Evolutionary conservation across 352 stramenopile genomes (phyloP).

Genomic region (Pythium pyrilobum): DNA sequence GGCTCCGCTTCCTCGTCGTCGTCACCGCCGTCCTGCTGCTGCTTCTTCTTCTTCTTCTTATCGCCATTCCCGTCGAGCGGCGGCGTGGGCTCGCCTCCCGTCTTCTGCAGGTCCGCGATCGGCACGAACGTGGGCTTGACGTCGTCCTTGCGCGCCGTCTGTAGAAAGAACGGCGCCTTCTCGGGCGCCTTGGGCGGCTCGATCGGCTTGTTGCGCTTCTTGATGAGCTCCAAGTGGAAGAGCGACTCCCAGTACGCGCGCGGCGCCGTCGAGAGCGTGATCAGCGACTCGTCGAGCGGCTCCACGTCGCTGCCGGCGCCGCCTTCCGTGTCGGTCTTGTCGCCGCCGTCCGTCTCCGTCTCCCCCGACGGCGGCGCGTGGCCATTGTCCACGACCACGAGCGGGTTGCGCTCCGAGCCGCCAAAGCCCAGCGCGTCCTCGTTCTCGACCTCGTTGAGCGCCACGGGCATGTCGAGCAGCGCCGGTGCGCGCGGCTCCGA

Average conservation of each 20-base stretch:
- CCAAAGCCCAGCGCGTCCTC: conserved; percentile 46
- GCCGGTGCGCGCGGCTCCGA: conserved; percentile 65
- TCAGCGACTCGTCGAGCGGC: conserved; percentile 54
- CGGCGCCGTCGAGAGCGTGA: conserved; percentile 72
- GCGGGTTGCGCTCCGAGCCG: conserved; percentile 47
- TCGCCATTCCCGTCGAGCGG: background rate
- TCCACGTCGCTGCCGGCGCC: conserved; percentile 26
- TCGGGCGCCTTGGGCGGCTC: conserved; percentile 93
- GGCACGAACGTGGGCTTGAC: conserved; percentile 75
- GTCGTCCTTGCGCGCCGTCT: conserved; percentile 81
- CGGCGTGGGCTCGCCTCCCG: conserved; percentile 7
- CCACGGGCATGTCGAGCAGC: conserved; percentile 90
- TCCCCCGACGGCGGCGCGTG: background rate
- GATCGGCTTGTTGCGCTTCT: conserved; percentile 94
- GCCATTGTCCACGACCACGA: conserved; percentile 20
- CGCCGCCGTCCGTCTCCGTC: background rate
- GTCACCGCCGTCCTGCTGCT: background rate
- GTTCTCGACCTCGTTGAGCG: conserved; percentile 82
- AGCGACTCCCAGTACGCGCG: conserved; percentile 88
- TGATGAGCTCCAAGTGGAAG: conserved; percentile 93
- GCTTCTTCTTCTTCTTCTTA: conserved; percentile 15
- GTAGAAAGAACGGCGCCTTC: conserved; percentile 94
- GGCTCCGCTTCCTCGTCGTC: conserved; percentile 24
- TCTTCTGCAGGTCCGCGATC: conserved; percentile 23
- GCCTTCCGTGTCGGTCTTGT: conserved; percentile 35